Evolutionary conservation across 768 basidiomycete genomes (phyloP), one percentile per base, ranked within the genome.

Genomic region (Imleria badia): DNA sequence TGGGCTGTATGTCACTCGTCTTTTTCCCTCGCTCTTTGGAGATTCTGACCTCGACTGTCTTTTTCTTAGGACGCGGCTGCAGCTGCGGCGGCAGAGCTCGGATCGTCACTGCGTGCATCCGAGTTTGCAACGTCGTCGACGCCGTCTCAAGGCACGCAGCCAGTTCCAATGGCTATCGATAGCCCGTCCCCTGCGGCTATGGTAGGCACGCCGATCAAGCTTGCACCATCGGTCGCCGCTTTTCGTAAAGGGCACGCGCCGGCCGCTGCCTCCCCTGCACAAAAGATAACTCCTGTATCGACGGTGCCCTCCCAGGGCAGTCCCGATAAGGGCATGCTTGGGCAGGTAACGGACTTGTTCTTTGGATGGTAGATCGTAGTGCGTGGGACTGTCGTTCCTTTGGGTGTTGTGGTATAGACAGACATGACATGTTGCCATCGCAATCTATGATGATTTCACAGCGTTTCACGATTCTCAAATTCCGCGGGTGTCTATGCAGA

Each of bases 291-390:
- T 2, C 59, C 63, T 11, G 7, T 41, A 26, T 58, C 55, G 10
- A 17, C 58, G 35, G 49, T 48, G 5, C 42, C 57, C 0, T 61
- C 62, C 31, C 62, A 60, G 22, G 66, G 55, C 40, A 70, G 71
- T 6, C 76, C 79, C 10, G 79, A 64, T 56, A 90, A 84, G 66
- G 78, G 85, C 8, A 64, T 90, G 59, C 57, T 91, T 13, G 87
- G 87, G 14, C 87, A 89, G 69, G 82, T 91, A 48, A 85, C 86
- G 13, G 89, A 92, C 74, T 66, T 90, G 58, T 85, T 92, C 45
- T 91, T 90, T 66, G 89, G 89, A 15, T 91, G 89, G 89, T 91
- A 82, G 73, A 43, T 31, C 17, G 17, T 52, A 34, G 22, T 33
- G 36, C 15, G 20, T 31, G 48, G 39, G 39, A 36, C 31, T 36